These are phyloP conservation scores for Sugiyamaella paludigena DNA, from an alignment of 1,139 yeast genomes.

Conservation along the genomic window DNA sequence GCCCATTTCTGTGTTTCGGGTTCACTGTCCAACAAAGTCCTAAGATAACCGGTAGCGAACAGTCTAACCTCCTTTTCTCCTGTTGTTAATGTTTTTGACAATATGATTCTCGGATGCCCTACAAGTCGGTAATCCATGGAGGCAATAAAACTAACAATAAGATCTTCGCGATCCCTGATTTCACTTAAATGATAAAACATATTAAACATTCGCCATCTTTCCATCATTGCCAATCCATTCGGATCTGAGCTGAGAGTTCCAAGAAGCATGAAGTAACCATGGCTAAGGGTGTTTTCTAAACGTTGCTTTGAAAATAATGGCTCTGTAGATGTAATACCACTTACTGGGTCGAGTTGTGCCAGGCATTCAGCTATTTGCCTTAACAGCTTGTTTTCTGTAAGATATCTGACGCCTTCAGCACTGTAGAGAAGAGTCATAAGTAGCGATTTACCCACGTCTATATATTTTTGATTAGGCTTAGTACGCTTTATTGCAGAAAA, in stretches of 20 bases:
- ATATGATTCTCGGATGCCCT: constrained; percentile 64
- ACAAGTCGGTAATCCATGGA: constrained; percentile 61
- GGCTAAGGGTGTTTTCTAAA: constrained; percentile 61
- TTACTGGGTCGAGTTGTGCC: constrained; percentile 79
- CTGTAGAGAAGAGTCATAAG: constrained; percentile 64
- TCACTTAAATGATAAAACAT: constrained; percentile 71
- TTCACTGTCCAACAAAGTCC: constrained; percentile 41
- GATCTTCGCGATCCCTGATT: constrained; percentile 54
- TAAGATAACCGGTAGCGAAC: constrained; percentile 55
- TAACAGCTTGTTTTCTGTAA: constrained; percentile 70
- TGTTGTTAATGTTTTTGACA: constrained; percentile 62
- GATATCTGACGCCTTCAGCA: constrained; percentile 62
- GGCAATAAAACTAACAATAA: constrained; percentile 56
- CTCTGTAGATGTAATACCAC: constrained; percentile 70
- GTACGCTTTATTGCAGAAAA: constrained; percentile 63
- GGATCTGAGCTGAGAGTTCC: constrained; percentile 64
- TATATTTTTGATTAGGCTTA: constrained; percentile 53
- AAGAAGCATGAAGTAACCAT: constrained; percentile 74
- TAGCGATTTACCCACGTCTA: constrained; percentile 70
- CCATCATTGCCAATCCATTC: constrained; percentile 65
- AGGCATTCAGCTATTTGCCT: constrained; percentile 86
- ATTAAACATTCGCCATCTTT: constrained; percentile 82
- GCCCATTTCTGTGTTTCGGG: constrained; percentile 41
- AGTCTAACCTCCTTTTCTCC: constrained; percentile 53
- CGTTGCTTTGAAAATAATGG: constrained; percentile 66